Conservation (phyloP, 1,284 basidiomycete genomes). For the Testicularia cyperi region DNA sequence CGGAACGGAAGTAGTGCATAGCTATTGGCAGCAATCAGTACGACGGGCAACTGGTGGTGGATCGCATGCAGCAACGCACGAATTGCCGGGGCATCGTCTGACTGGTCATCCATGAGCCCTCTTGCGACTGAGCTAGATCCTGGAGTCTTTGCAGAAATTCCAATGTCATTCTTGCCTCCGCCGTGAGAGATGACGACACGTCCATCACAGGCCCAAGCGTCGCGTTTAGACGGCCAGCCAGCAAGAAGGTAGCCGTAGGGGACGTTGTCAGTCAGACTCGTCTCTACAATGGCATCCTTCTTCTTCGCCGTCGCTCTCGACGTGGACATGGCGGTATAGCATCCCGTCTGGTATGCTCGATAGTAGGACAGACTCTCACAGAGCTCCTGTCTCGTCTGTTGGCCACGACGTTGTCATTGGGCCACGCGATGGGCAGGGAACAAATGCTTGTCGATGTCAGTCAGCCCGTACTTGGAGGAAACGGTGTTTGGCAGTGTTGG, state of each 20-base stretch:
- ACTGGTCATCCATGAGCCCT: slow-evolving; percentile 31
- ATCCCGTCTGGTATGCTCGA: slow-evolving; percentile 39
- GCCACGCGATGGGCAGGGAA: too few relatives aligned
- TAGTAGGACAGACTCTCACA: slow-evolving; percentile 45
- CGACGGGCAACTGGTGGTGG: slow-evolving; percentile 17
- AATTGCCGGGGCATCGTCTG: slow-evolving; percentile 16
- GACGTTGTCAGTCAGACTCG: too few relatives aligned
- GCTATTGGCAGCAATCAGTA: slow-evolving; percentile 26
- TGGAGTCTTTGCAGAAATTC: not conserved
- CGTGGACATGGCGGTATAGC: too few relatives aligned
- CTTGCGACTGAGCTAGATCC: not conserved
- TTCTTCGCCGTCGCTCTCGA: too few relatives aligned
- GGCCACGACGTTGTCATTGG: too few relatives aligned
- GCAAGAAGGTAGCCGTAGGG: slow-evolving; percentile 41
- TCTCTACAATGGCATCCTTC: too few relatives aligned
- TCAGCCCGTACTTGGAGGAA: too few relatives aligned
- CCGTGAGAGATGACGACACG: slow-evolving; percentile 44
- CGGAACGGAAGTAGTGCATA: slow-evolving; percentile 34
- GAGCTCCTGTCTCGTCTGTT: slow-evolving; percentile 47
- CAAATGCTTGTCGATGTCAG: too few relatives aligned
- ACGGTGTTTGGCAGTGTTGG: too few relatives aligned
- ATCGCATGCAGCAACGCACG: slow-evolving; percentile 28
- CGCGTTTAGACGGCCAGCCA: slow-evolving; percentile 33
- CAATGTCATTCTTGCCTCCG: slow-evolving; percentile 20
- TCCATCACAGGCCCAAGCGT: slow-evolving; percentile 26